Base-by-base conservation (phyloP, 805 yeast genomes). In the Saccharomycopsis fibuligera region DNA sequence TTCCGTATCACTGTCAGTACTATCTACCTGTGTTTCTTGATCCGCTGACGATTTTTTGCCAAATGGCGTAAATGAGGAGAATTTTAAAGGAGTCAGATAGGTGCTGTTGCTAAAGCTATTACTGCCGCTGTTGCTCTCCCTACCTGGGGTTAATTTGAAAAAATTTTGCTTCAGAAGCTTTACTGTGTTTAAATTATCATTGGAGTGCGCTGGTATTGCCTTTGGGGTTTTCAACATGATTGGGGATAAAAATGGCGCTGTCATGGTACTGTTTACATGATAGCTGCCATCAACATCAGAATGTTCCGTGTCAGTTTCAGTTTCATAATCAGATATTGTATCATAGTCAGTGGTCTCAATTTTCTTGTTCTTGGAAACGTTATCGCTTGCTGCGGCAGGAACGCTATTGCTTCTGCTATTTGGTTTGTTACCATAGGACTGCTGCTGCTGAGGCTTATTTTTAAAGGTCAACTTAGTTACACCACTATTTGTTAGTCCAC, bases 261-360 rank as follows among this genome's bases (percentile, higher is more conserved):
- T 5, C 6, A 10, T 14, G 21, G 30, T 10, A n/a, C n/a, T 5
- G 27, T 33, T 33, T 9, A 17, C n/a, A 33, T 12, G 6, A 33
- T 10, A 33, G 14, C 6, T 16, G 17, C 17, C 17, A 8, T 31
- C 45, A 17, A 25, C 37, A 14, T 42, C 45, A 29, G 40, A 33
- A 8, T 17, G 37, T 6, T 33, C 37, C 19, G 37, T 10, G 19
- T 47, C 50, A 22, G 50, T 39, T 27, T 47, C 50, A 10, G 50
- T 47, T 30, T 47, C 50, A 35, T 47, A 47, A 35, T 47, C 50
- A 5, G 38, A 25, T 3, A 47, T 35, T 6, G 50, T 47, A 9
- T 47, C 50, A 27, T 46, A 30, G 16, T 42, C 38, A 5, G 41
- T 42, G 8, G 9, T 23, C 19, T 12, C 17, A 9, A 17, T 5